Conservation (phyloP, 2,329 filamentous ascomycete genomes). For the Cladosporium cucumerinum region DNA sequence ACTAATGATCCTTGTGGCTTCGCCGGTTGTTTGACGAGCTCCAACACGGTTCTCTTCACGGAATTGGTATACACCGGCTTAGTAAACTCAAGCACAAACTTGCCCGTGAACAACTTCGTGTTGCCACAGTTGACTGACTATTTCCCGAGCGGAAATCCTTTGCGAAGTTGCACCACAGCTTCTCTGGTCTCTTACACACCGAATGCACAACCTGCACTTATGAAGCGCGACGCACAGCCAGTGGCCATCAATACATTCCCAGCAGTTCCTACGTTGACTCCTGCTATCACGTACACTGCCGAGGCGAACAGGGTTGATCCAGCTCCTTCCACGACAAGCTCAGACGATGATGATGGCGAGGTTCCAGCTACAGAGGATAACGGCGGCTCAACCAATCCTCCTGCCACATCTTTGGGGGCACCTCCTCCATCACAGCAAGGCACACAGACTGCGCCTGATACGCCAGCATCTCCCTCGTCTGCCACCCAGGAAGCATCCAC, state of each 20-base stretch:
- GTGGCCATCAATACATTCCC: neutral
- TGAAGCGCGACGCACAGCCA: neutral
- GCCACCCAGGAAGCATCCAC: neutral
- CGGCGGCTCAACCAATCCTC: neutral
- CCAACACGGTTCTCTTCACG: slow-evolving; percentile 12
- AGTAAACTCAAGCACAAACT: slow-evolving; percentile 15
- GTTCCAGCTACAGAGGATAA: neutral
- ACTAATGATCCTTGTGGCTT: slow-evolving; percentile 15
- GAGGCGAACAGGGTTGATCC: neutral
- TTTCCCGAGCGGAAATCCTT: slow-evolving; percentile 22
- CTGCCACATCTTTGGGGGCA: neutral
- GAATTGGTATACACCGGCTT: slow-evolving; percentile 22
- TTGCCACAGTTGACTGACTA: slow-evolving; percentile 22
- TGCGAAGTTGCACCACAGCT: slow-evolving; percentile 22
- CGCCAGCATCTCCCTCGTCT: neutral
- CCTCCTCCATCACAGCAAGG: neutral
- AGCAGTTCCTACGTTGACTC: neutral
- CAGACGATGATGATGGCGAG: neutral
- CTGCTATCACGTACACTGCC: neutral
- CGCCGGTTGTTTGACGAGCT: slow-evolving; percentile 15
- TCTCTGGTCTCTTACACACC: slow-evolving; percentile 1
- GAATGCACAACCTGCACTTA: neutral
- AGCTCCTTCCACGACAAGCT: neutral
- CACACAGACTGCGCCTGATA: neutral
- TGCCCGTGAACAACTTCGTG: slow-evolving; percentile 10